phyloP scores from a whole-genome alignment of 495 filamentous ascomycete species.

The Neurospora terricola region DNA sequence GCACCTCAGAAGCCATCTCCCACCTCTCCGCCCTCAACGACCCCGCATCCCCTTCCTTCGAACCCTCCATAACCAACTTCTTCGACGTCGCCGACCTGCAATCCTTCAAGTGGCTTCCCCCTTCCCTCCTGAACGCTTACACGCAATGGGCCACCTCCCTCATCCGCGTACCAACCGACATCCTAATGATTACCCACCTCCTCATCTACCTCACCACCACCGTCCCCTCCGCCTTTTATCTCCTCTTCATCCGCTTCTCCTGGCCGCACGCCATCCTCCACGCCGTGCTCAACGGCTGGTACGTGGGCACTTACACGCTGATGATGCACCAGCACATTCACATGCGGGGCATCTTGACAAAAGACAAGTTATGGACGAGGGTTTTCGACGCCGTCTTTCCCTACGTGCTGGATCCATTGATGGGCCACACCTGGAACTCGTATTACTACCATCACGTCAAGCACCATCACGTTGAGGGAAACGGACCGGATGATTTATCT shows the following conservation, averaged over 20 bases:
- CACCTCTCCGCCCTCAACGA: slow-evolving; percentile 35
- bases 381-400: slow-evolving; percentile 40
- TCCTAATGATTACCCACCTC: slow-evolving; percentile 70
- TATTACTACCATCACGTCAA: slow-evolving; percentile 83
- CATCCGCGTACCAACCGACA: slow-evolving; percentile 22
- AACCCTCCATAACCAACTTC: slow-evolving; percentile 31
- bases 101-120: neutral
- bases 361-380: slow-evolving; percentile 28
- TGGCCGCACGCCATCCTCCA: slow-evolving; percentile 57
- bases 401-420: slow-evolving; percentile 62
- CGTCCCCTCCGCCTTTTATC: slow-evolving; percentile 50
- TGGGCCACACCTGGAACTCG: slow-evolving; percentile 75
- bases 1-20: neutral
- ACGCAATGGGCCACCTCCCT: slow-evolving; percentile 15
- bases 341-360: slow-evolving; percentile 54
- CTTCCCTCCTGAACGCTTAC: slow-evolving; percentile 7
- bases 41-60: slow-evolving; percentile 24
- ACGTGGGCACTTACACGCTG: slow-evolving; percentile 62
- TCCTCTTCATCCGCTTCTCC: slow-evolving; percentile 53
- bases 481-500: slow-evolving; percentile 65
- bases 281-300: slow-evolving; percentile 49
- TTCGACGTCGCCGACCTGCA: slow-evolving; percentile 20
- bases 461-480: slow-evolving; percentile 74
- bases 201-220: slow-evolving; percentile 59
- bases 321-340: slow-evolving; percentile 83